Base-by-base conservation (phyloP, 2,329 filamentous ascomycete genomes). In the Colletotrichum acutatum region DNA sequence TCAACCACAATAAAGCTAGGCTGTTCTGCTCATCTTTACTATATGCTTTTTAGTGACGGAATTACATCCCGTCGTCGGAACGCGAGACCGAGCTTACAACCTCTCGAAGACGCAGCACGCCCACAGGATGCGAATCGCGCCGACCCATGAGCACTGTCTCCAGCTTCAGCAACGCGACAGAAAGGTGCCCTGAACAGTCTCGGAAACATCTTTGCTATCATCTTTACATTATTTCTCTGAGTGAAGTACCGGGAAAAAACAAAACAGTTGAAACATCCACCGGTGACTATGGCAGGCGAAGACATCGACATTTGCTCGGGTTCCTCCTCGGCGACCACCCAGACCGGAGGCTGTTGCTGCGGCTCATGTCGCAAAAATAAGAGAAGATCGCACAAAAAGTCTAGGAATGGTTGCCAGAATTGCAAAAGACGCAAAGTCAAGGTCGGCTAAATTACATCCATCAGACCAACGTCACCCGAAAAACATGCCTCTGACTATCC, bases 401-500 rank as follows among this genome's bases (percentile, higher is more conserved):
- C 74, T 7, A 68, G 74, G 4, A 60, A 63, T 8, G 74, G 74
- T 7, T 75, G 74, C 57, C 64, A 57, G 16, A 75, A 71, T 2
- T 75, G 74, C 58, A 75, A 70, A 37, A 46, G 62, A 26, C 62
- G 73, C 14, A 75, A 75, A 56, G 60, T 75, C 30, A 75, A 75
- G 66, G 73, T 67, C 16, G 30, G 37, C 19, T 24, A 12, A 6
- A 2, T 34, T 14, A n/a, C n/a, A 5, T 16, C 30, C 16, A 14
- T 3, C 5, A 30, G 22, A 32, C 5, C 24, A 32, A 11, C 12
- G 14, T 19, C 32, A 14, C 24, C 14, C 12, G 4, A 5, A 5
- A 22, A 9, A 4, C 5, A 14, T 37, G 30, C 19, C 8, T 16
- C 5, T 24, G 9, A 5, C 53, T 42, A 5, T 12, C 6, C 2